Conservation (phyloP, 768 basidiomycete genomes). For the Naganishia friedmannii region DNA sequence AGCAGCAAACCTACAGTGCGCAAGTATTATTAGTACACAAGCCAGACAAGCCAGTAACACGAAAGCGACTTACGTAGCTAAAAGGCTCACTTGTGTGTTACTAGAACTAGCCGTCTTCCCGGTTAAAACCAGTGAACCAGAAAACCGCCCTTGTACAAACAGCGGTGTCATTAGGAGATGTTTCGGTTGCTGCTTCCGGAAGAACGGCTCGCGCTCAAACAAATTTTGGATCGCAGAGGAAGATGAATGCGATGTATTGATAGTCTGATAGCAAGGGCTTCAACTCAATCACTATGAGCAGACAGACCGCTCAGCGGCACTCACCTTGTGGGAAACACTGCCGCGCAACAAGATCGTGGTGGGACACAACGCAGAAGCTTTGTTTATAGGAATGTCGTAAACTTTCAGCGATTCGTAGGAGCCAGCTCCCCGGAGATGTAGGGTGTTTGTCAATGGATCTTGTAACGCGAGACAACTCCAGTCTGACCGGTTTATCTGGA, state of each 20-base stretch:
- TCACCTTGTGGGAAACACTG: slow-evolving; percentile 18
- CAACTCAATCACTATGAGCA: not conserved
- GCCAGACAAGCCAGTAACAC: too few relatives aligned
- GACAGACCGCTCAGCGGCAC: not conserved
- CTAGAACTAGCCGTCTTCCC: not conserved
- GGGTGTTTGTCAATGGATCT: slow-evolving; percentile 1
- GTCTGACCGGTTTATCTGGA: slow-evolving; percentile 25
- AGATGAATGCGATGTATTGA: not conserved
- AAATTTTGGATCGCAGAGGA: slow-evolving; percentile 4
- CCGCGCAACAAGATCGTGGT: slow-evolving; percentile 15
- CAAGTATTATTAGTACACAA: not conserved
- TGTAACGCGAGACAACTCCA: slow-evolving; percentile 26
- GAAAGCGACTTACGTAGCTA: slow-evolving; percentile 24
- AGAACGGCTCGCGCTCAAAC: slow-evolving; percentile 26
- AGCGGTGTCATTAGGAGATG: slow-evolving; percentile 18
- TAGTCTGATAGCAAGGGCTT: not conserved
- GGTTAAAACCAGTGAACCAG: slow-evolving; percentile 16
- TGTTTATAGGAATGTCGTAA: slow-evolving; percentile 20
- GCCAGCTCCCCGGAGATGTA: slow-evolving; percentile 29
- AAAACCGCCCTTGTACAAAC: slow-evolving; percentile 23
- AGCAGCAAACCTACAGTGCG: slow-evolving; percentile 24
- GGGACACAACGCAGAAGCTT: slow-evolving; percentile 25
- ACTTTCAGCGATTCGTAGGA: slow-evolving; percentile 5
- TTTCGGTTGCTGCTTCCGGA: slow-evolving; percentile 14
- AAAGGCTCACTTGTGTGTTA: slow-evolving; percentile 26